Evolutionary conservation across 2,329 filamentous ascomycete genomes (phyloP), one percentile per base, ranked within the genome.

Genomic region (Calonectria naviculata): DNA sequence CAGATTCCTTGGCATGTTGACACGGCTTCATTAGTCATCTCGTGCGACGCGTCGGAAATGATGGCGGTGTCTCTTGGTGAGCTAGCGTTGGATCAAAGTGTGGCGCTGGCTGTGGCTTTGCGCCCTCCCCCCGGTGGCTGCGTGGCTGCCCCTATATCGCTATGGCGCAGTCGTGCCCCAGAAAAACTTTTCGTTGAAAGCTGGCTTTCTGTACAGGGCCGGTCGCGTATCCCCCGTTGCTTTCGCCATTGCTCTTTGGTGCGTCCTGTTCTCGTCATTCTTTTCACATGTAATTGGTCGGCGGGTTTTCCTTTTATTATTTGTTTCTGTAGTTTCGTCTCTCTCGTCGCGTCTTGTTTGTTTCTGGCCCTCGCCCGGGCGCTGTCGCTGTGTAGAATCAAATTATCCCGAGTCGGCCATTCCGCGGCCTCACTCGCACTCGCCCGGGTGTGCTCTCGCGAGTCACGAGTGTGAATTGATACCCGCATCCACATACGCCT

Each of bases 241-340:
- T 10, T 10, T 34, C 6, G 52, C 24, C 26, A 61, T 44, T 61
- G 36, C 21, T 26, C 5, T 65, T 63, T 67, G 38, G 58, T 76
- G 46, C 46, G 65, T 64, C 24, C 21, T 17, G 19, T 69, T 73
- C 46, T 69, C 64, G 68, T 77, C 75, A 38, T 64, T 76, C 73
- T 65, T 76, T 56, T 42, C 34, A 38, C 44, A 74, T 76, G 75
- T 77, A 69, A 77, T 76, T 65, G 34, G 31, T 58, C 31, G 31
- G 38, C 66, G 38, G 70, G 49, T 12, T 28, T 17, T 62, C 58
- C 54, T n/a, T 34, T 67, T 34, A 9, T 31, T 17, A 2, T 26
- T 19, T 24, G 21, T 24, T 58, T 19, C 31, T 46, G 56, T 62
- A 49, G 42, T 34, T 47, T 26, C 26, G 12, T 36, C 29, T 36